Evolutionary conservation across 345 rosid species (phyloP).

Genomic region (Microthlaspi erraticum): DNA sequence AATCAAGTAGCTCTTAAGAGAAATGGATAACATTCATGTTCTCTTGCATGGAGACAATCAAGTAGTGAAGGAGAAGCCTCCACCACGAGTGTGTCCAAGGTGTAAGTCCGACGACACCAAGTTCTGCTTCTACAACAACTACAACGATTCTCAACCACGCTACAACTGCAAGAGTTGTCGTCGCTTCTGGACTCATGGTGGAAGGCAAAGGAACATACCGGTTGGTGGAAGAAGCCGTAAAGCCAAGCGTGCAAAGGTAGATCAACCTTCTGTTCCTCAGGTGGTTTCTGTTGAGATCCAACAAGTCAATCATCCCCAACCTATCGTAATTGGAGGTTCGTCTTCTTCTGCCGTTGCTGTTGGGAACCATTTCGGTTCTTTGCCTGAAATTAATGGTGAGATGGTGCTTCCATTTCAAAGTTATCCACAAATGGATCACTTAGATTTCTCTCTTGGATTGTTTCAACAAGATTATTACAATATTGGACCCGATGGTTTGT

Average conservation of each 20-base stretch:
- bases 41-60: not conserved
- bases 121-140: conserved; percentile 43
- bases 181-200: conserved; percentile 44
- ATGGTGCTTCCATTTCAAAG: conserved; percentile 14
- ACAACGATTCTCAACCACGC: conserved; percentile 31
- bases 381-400: not conserved
- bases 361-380: conserved; percentile 10
- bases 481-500: conserved; percentile 25
- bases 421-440: conserved; percentile 7
- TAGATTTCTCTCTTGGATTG: not conserved
- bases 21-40: conserved; percentile 11
- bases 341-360: not conserved
- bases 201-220: conserved; percentile 36
- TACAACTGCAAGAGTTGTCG: conserved; percentile 42
- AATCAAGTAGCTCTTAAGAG: conserved; percentile 9
- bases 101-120: conserved; percentile 40
- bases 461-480: conserved; percentile 10
- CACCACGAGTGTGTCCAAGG: conserved; percentile 38
- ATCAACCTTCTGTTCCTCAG: conserved; percentile 9
- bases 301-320: conserved; percentile 8
- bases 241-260: conserved; percentile 1
- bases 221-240: conserved; percentile 40
- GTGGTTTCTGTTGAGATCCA: conserved; percentile 8
- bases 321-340: conserved; percentile 1
- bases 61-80: conserved; percentile 32